A percentile compares a stretch with the other conserved stretches of the same genome.
These are phyloP conservation scores for Avena sativa DNA, from an alignment of 176 grass and related monocot species.

Conservation along the genomic window DNA sequence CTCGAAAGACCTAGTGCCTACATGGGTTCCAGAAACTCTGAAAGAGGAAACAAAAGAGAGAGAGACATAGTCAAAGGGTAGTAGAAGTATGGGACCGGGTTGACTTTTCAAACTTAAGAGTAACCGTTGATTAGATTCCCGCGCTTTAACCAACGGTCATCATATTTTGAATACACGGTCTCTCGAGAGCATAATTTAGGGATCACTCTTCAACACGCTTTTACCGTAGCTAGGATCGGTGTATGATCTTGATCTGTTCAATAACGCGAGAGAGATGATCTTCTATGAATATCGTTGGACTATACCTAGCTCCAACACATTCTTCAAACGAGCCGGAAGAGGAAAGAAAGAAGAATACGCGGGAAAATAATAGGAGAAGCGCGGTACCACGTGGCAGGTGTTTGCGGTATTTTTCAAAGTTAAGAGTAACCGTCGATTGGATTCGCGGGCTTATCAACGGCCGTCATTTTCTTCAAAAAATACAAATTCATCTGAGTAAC, in stretches of 20 bases:
- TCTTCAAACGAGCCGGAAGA: background rate
- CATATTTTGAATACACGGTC: background rate
- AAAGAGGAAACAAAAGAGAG: background rate
- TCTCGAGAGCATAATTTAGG: too few species aligned
- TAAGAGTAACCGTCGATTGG: background rate
- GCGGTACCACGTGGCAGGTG: background rate
- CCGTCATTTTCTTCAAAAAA: background rate
- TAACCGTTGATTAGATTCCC: background rate
- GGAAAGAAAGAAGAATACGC: background rate
- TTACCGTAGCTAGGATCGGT: too few species aligned
- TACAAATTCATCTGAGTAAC: background rate
- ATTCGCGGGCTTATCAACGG: slow-evolving; percentile 1
- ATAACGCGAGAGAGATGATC: too few species aligned
- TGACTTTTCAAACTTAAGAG: background rate
- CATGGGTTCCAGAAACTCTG: background rate
- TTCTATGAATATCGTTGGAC: background rate
- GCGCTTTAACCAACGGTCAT: background rate
- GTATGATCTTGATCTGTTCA: background rate
- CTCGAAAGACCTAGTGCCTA: too few species aligned
- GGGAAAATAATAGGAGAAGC: background rate
- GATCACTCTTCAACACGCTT: background rate
- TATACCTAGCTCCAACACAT: background rate
- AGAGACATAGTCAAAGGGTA: background rate
- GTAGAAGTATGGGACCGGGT: background rate
- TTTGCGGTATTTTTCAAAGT: background rate